phyloP scores from a whole-genome alignment of 2,329 filamentous ascomycete genomes.

The Magnaporthales sp. region DNA sequence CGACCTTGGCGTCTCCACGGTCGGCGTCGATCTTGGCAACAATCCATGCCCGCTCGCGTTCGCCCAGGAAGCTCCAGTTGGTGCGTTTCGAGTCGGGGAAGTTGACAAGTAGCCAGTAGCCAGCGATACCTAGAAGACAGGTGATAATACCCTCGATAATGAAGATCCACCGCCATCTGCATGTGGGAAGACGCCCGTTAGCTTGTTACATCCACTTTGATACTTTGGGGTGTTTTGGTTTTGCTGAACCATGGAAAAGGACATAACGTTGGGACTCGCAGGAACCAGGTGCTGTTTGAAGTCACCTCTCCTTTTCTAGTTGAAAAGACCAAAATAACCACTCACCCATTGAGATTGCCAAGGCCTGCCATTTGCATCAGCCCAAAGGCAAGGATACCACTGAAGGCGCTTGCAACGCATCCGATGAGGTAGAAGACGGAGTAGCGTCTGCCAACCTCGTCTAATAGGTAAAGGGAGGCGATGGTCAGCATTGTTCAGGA shows the following conservation, averaged over 20 bases:
- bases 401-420: conserved; percentile 55
- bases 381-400: conserved; percentile 62
- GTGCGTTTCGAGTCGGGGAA: conserved; percentile 50
- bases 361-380: conserved; percentile 56
- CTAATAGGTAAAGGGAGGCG: conserved; percentile 20
- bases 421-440: conserved; percentile 62
- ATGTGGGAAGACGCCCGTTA: background rate
- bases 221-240: background rate
- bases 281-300: background rate
- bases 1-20: conserved; percentile 46
- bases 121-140: conserved; percentile 35
- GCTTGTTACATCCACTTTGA: background rate
- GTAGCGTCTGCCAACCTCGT: conserved; percentile 62
- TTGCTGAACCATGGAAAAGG: background rate
- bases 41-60: conserved; percentile 42
- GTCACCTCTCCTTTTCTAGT: background rate
- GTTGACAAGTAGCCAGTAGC: conserved; percentile 53
- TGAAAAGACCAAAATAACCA: background rate
- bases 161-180: conserved; percentile 60
- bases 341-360: conserved; percentile 27
- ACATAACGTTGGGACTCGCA: too few species aligned
- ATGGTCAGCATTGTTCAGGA: background rate
- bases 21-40: conserved; percentile 46
- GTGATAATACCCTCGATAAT: conserved; percentile 47
- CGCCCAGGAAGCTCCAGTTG: conserved; percentile 43